Conservation (phyloP, 345 rosid species). For the Lumnitzera littorea region DNA sequence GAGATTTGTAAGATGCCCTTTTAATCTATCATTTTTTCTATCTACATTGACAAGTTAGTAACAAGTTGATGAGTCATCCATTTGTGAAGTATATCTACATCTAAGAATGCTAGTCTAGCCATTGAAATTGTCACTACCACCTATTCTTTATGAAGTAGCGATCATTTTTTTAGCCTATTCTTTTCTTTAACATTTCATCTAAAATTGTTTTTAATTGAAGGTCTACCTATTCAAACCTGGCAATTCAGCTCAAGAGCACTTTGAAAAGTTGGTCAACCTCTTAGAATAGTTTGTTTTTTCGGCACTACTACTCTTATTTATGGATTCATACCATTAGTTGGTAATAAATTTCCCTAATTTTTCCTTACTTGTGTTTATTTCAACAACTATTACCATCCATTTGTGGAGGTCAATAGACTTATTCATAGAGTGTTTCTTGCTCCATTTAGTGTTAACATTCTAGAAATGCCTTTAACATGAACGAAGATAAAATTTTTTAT, state of each 20-base stretch:
- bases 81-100: no score
- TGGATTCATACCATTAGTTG: not conserved
- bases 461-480: slow-evolving; percentile 83
- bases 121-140: no score
- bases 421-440: slow-evolving; percentile 80
- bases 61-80: no score
- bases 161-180: slow-evolving; percentile 13
- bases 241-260: slow-evolving; percentile 60
- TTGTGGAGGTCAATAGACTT: slow-evolving; percentile 99
- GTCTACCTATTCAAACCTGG: slow-evolving; percentile 80
- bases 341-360: no score
- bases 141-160: no score
- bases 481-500: slow-evolving; percentile 57
- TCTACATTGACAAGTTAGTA: no score
- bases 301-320: slow-evolving; percentile 10
- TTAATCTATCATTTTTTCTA: no score
- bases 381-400: slow-evolving; percentile 89
- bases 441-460: slow-evolving; percentile 68
- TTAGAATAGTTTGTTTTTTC: slow-evolving; percentile 84
- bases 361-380: slow-evolving; percentile 1
- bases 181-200: not conserved
- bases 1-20: no score
- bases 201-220: slow-evolving; percentile 28
- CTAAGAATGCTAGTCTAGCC: no score
- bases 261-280: slow-evolving; percentile 90